Conservation (phyloP, 352 stramenopile species). For the Pythium oligandrum region DNA sequence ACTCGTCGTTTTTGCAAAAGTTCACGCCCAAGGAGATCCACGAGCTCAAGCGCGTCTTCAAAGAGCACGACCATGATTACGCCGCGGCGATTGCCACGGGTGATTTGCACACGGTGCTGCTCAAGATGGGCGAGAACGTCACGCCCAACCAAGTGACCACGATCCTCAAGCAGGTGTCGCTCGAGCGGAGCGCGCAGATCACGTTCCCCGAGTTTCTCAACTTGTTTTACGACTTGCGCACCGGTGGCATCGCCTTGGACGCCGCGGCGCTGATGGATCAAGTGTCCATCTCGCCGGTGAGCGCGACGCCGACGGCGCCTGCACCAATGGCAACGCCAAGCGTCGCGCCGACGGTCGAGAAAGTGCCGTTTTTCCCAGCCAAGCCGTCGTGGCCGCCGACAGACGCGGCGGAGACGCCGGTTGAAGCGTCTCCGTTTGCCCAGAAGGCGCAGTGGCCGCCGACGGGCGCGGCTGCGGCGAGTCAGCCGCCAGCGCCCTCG, state of each 20-base stretch:
- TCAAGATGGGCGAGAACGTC: conserved; percentile 79
- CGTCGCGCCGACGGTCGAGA: conserved; percentile 4
- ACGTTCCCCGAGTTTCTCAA: conserved; percentile 83
- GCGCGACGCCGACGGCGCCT: conserved; percentile 2
- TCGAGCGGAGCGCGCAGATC: conserved; percentile 37
- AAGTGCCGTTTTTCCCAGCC: conserved; percentile 12
- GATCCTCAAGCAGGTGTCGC: conserved; percentile 64
- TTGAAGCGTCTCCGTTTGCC: conserved; percentile 26
- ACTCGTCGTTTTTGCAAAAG: conserved; percentile 79
- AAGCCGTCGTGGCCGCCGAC: conserved; percentile 13
- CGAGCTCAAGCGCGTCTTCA: conserved; percentile 83
- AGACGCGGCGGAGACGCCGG: not conserved
- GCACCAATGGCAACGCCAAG: conserved; percentile 4
- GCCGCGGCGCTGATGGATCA: conserved; percentile 37
- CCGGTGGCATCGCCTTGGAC: conserved; percentile 53
- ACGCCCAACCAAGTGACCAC: conserved; percentile 48
- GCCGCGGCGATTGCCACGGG: conserved; percentile 40
- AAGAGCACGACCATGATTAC: conserved; percentile 76
- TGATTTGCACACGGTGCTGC: conserved; percentile 58
- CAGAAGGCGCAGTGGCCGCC: conserved; percentile 58
- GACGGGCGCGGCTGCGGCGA: not conserved
- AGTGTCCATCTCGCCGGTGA: conserved; percentile 21
- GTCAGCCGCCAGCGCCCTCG: too few species aligned
- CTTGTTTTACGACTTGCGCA: conserved; percentile 69
- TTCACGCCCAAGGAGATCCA: conserved; percentile 87